Evolutionary conservation across 2,329 filamentous ascomycete species (phyloP).

Genomic region (Zymoseptoria brevis): DNA sequence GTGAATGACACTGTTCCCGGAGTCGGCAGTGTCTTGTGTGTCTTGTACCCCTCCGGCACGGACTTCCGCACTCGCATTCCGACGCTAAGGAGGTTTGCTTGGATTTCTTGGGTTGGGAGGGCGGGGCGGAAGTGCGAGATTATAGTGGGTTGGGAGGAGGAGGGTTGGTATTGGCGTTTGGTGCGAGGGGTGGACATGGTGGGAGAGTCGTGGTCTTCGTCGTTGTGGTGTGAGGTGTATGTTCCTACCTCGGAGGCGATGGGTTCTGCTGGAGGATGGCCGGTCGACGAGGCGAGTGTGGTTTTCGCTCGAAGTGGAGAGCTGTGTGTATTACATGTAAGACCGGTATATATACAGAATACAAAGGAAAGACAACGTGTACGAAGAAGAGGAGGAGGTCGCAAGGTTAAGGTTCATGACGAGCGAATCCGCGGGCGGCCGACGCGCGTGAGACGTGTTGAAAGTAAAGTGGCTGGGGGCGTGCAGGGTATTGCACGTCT

Average conservation of each 20-base stretch:
- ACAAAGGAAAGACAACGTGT: background rate
- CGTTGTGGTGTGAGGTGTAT: background rate
- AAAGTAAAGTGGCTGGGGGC: background rate
- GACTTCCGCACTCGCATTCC: slow-evolving; percentile 93
- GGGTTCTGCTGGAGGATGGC: too few relatives aligned
- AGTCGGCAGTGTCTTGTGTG: slow-evolving; percentile 40
- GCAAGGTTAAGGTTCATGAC: background rate
- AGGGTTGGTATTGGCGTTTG: background rate
- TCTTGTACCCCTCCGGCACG: slow-evolving; percentile 91
- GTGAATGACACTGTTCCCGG: slow-evolving; percentile 13
- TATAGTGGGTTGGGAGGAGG: background rate
- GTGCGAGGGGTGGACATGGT: background rate
- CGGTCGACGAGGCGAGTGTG: too few relatives aligned
- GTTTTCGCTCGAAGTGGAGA: background rate
- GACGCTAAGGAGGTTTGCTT: slow-evolving; percentile 78
- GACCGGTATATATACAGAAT: background rate
- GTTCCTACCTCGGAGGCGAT: too few relatives aligned
- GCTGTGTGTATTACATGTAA: background rate
- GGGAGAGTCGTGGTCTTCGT: background rate
- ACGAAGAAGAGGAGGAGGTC: background rate
- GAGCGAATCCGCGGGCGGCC: background rate
- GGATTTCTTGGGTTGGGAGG: slow-evolving; percentile 42
- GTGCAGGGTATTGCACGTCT: background rate
- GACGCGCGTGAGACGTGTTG: background rate
- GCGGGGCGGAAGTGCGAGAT: background rate